phyloP scores from a whole-genome alignment of 2,329 filamentous ascomycete species.

The Cladosporium oxysporum region DNA sequence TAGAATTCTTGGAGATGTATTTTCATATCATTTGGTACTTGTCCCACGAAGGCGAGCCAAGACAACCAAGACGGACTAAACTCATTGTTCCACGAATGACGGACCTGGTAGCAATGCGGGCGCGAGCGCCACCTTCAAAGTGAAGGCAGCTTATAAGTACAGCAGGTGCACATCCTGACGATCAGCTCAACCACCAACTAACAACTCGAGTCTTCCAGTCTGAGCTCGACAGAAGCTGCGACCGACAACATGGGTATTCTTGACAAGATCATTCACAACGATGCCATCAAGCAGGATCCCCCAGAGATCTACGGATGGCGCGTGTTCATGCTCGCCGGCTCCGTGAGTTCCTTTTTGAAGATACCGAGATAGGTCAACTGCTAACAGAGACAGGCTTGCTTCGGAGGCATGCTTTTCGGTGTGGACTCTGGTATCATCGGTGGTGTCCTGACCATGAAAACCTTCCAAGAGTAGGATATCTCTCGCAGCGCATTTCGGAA shows the following conservation, averaged over 20 bases:
- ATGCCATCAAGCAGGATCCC: conserved; percentile 69
- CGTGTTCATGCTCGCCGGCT: conserved; percentile 63
- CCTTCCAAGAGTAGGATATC: conserved; percentile 54
- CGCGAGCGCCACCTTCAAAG: conserved; percentile 12
- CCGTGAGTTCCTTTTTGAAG: conserved; percentile 61
- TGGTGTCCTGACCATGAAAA: conserved; percentile 63
- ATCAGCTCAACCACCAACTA: not conserved
- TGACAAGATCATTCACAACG: conserved; percentile 63
- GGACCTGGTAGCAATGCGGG: conserved; percentile 7
- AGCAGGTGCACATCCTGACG: conserved; percentile 12
- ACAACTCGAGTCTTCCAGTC: conserved; percentile 5
- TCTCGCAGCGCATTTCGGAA: too few relatives aligned
- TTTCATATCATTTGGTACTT: conserved; percentile 15
- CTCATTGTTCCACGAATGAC: conserved; percentile 18
- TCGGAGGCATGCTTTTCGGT: conserved; percentile 69
- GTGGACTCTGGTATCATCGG: conserved; percentile 69
- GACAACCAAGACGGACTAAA: conserved; percentile 16
- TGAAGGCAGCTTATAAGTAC: conserved; percentile 15
- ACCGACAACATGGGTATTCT: conserved; percentile 44
- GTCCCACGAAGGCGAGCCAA: conserved; percentile 4
- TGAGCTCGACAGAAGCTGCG: conserved; percentile 15
- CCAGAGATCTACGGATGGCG: conserved; percentile 71
- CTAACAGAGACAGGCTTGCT: conserved; percentile 52
- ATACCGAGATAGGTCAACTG: conserved; percentile 46
- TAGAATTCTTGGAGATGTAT: conserved; percentile 15